Percentiles rank a stretch among this genome's conserved stretches.
Conservation (phyloP, 352 stramenopile genomes). For the Phytophthora pisi region DNA sequence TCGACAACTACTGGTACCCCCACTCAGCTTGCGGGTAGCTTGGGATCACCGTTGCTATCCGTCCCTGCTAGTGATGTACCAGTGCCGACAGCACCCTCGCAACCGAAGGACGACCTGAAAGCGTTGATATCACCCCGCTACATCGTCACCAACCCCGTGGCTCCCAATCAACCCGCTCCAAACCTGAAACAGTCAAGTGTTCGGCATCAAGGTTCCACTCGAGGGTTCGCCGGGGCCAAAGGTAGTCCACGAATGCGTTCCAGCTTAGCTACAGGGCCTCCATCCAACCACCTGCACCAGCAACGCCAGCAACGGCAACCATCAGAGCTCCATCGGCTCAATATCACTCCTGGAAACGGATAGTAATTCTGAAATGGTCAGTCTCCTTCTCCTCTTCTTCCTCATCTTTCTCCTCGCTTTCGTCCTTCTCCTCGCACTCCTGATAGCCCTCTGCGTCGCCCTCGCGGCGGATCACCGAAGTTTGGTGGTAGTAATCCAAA, state of each 20-base stretch:
- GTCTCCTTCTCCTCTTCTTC: no score
- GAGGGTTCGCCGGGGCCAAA: conserved; percentile 14
- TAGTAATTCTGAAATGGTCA: conserved; percentile 9
- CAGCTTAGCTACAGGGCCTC: conserved; percentile 9
- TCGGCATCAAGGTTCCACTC: conserved; percentile 23
- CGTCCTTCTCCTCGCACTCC: no score
- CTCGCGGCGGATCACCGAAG: no score
- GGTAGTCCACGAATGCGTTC: conserved; percentile 18
- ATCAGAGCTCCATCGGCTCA: conserved; percentile 16
- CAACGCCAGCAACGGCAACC: conserved; percentile 15
- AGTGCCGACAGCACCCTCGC: background rate
- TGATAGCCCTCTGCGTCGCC: no score
- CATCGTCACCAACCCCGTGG: conserved; percentile 20
- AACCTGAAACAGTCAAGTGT: conserved; percentile 26
- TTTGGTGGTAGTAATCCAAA: background rate
- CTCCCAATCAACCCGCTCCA: conserved; percentile 15
- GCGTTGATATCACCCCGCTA: conserved; percentile 30
- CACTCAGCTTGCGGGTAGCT: background rate
- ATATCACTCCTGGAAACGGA: conserved; percentile 20
- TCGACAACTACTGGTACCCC: conserved; percentile 4
- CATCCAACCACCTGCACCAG: conserved; percentile 11
- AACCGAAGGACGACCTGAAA: conserved; percentile 25
- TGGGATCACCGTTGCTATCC: conserved; percentile 4
- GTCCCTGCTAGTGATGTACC: background rate
- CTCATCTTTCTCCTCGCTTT: no score